Conservation (phyloP, 1,284 basidiomycete species). For the Irpex sp. region DNA sequence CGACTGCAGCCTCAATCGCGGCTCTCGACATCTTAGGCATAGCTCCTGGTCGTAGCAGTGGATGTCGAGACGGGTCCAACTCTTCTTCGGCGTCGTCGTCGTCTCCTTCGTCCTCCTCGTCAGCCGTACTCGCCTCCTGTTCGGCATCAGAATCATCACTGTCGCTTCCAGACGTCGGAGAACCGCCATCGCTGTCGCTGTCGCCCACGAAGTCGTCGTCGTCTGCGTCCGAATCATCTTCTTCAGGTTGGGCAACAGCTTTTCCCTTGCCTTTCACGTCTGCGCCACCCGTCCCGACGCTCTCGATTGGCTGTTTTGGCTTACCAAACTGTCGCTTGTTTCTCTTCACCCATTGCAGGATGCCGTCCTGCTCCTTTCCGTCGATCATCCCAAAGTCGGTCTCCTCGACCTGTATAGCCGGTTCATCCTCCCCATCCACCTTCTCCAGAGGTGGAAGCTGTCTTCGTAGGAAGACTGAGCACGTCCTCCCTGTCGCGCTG, state of each 20-base stretch:
- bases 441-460: conserved; percentile 22
- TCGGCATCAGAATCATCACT: conserved; percentile 16
- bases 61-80: conserved; percentile 52
- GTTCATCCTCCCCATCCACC: conserved; percentile 25
- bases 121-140: conserved; percentile 7
- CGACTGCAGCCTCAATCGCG: conserved; percentile 58
- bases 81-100: conserved; percentile 34
- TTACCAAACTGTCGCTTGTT: conserved; percentile 54
- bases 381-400: conserved; percentile 68
- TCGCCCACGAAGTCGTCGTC: conserved; percentile 42
- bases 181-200: conserved; percentile 24
- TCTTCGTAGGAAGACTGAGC: conserved; percentile 53
- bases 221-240: conserved; percentile 43
- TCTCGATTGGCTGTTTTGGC: not conserved
- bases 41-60: conserved; percentile 58
- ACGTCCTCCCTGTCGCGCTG: conserved; percentile 62
- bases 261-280: conserved; percentile 15
- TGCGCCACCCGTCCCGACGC: conserved; percentile 9
- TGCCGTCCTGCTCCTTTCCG: conserved; percentile 57
- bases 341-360: conserved; percentile 56
- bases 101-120: conserved; percentile 17
- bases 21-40: conserved; percentile 63
- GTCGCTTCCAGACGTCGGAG: conserved; percentile 18
- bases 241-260: conserved; percentile 23
- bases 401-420: conserved; percentile 41